Evolutionary conservation across 441 rosid species (phyloP), one percentile per base, ranked within the genome.

Genomic region (Aquilaria agallochum): DNA sequence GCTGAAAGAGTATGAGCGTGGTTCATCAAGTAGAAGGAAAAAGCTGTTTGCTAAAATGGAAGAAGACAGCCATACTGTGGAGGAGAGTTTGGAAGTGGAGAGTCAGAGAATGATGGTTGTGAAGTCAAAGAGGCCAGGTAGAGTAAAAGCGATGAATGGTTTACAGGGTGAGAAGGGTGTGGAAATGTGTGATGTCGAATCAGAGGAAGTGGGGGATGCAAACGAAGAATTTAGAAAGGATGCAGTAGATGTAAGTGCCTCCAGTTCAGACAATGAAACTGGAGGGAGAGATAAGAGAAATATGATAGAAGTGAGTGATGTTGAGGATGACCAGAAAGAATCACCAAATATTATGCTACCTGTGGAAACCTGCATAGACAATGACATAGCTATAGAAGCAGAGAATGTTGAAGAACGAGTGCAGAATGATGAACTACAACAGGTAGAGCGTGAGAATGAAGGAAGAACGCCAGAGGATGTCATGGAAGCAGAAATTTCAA

Each of bases 41-140:
- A 87, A 80, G 80, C 88, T 83, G 15, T 80, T 83, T 59, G 65
- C 67, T 72, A 80, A 68, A 53, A 63, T 14, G 49, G 57, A 56
- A 64, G 58, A 33, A 68, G 42, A 30, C 14, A 64, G 56, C 15
- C 59, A 58, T 32, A 9, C 68, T 49, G 69, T 57, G 56, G 66
- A 64, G 62, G 70, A 36, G 42, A 36, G 53, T 55, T 36, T 36
- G 42, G 60, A 59, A 69, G 31, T 3, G 50, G 57, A 51, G 53
- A 42, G 54, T 60, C 71, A 60, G 50, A 63, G 69, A 50, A 66
- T 60, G 56, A 27, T 57, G 66, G 70, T 58, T 36, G 54, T 57
- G 45, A 71, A 58, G 55, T 65, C 70, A 36, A 76, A 71, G 75
- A 76, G 65, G 60, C 48, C n/a, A 3, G 77, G 74, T 63, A 80